Evolutionary conservation across 2,329 filamentous ascomycete genomes (phyloP).

Genomic region (Fusarium secorum): DNA sequence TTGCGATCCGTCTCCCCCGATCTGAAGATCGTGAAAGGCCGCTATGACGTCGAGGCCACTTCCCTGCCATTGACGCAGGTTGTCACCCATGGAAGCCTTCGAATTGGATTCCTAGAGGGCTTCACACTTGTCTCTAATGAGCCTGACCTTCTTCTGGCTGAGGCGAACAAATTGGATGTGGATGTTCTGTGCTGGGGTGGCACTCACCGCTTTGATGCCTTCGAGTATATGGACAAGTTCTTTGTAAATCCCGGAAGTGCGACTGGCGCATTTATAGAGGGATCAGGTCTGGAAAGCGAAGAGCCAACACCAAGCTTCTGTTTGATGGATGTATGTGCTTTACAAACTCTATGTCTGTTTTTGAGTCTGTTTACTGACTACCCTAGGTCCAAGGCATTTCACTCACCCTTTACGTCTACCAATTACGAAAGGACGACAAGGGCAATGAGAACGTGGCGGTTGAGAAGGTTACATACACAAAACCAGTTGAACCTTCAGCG

Average conservation of each 20-base stretch:
- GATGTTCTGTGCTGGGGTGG: conserved; percentile 75
- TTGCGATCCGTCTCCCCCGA: conserved; percentile 77
- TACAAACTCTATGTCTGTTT: not conserved
- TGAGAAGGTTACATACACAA: conserved; percentile 87
- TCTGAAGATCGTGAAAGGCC: conserved; percentile 73
- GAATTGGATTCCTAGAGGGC: conserved; percentile 72
- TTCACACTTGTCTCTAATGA: conserved; percentile 73
- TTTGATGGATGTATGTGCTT: conserved; percentile 87
- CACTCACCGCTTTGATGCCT: conserved; percentile 73
- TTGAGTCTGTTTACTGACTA: conserved; percentile 30
- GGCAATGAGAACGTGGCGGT: conserved; percentile 82
- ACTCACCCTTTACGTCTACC: conserved; percentile 93
- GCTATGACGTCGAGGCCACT: conserved; percentile 72
- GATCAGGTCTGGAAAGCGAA: conserved; percentile 66
- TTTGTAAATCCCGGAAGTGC: conserved; percentile 75
- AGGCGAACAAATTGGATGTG: conserved; percentile 73
- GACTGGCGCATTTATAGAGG: conserved; percentile 68
- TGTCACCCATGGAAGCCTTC: conserved; percentile 70
- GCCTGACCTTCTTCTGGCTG: conserved; percentile 71
- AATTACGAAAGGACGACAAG: conserved; percentile 78
- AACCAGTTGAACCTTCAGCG: conserved; percentile 68
- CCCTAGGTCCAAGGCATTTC: conserved; percentile 91
- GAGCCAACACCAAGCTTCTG: conserved; percentile 92
- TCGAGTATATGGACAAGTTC: conserved; percentile 78
- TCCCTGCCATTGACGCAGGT: conserved; percentile 71